phyloP scores from a whole-genome alignment of 179 eudicot genomes.

The Actinidia arguta region DNA sequence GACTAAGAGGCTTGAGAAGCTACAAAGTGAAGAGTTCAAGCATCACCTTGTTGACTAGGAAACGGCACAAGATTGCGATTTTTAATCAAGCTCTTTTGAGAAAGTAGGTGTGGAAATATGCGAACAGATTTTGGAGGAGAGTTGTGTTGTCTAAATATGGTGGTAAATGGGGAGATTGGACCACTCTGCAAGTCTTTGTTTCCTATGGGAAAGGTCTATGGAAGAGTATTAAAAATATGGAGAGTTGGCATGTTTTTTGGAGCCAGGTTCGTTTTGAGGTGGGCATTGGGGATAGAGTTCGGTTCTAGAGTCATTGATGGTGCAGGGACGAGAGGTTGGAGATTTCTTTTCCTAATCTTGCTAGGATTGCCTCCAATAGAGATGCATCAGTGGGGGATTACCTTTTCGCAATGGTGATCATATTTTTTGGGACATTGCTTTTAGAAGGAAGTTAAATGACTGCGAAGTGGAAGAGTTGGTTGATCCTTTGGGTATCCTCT shows the following conservation, averaged over 20 bases:
- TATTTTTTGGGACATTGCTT: no score
- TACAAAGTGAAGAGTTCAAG: background rate
- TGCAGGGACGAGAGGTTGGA: background rate
- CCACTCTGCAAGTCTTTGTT: background rate
- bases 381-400: background rate
- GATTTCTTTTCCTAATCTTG: background rate
- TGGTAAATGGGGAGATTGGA: background rate
- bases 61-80: background rate
- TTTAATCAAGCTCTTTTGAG: background rate
- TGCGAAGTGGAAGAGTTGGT: no score
- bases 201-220: background rate
- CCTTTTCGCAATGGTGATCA: no score
- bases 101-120: no score
- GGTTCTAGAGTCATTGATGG: background rate
- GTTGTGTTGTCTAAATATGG: background rate
- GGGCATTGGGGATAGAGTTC: background rate
- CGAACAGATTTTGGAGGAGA: background rate
- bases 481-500: no score
- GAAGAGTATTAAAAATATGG: background rate
- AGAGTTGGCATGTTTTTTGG: background rate
- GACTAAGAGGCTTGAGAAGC: background rate
- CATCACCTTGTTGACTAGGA: background rate
- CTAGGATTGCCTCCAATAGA: background rate
- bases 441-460: no score
- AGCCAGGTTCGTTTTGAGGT: background rate